These are phyloP conservation scores for Metschnikowia lochheadii DNA, from an alignment of 805 yeast species.

Conservation along the genomic window DNA sequence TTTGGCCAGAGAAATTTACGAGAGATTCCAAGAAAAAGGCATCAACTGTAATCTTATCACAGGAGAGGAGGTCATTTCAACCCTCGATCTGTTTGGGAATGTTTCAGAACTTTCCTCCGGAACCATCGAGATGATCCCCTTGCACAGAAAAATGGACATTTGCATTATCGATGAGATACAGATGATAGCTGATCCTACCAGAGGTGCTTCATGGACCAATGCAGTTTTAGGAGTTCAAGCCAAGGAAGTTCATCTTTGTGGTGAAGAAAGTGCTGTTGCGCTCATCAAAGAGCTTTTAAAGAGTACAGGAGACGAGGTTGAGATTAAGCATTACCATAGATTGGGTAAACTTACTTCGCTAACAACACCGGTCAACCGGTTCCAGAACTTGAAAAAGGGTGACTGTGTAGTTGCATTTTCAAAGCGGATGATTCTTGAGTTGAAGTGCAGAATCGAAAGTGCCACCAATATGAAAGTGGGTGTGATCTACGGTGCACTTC, in stretches of 20 bases:
- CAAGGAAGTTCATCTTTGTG: conserved; percentile 85
- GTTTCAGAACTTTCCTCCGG: conserved; percentile 78
- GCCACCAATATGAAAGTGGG: conserved; percentile 67
- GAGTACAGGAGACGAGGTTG: conserved; percentile 76
- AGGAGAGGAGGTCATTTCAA: conserved; percentile 89
- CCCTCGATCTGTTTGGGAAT: conserved; percentile 63
- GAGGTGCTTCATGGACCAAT: conserved; percentile 95
- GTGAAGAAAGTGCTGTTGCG: conserved; percentile 82
- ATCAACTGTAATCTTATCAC: conserved; percentile 79
- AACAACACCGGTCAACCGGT: conserved; percentile 23
- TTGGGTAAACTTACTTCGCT: conserved; percentile 67
- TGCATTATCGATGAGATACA: conserved; percentile 95
- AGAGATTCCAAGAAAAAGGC: conserved; percentile 64
- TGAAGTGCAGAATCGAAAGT: conserved; percentile 66
- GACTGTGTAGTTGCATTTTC: conserved; percentile 91
- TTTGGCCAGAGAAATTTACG: conserved; percentile 88
- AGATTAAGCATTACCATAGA: conserved; percentile 67
- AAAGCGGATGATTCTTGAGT: conserved; percentile 62
- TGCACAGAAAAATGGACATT: conserved; percentile 65
- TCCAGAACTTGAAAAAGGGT: conserved; percentile 53
- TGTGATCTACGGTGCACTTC: conserved; percentile 90
- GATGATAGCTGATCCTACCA: conserved; percentile 72
- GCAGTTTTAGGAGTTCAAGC: conserved; percentile 86
- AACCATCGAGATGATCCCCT: conserved; percentile 90
- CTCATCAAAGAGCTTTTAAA: conserved; percentile 54